Conservation (phyloP, 2,329 filamentous ascomycete species). For the Arthrobotrys megalospora region DNA sequence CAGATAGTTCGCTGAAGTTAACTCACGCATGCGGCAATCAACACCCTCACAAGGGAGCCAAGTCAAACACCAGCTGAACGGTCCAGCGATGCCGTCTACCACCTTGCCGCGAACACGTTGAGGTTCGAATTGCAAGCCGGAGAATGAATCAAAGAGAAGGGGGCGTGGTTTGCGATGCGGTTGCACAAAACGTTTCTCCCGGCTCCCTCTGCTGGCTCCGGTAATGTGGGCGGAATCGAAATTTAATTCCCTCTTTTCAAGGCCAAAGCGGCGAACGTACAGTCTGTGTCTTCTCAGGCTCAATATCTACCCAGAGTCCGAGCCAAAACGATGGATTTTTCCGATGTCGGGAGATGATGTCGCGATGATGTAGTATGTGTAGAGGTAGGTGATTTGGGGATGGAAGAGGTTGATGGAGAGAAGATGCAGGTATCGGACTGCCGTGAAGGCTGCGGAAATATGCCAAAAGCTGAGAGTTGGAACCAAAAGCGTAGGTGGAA, state of each 20-base stretch:
- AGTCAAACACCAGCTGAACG: conserved; percentile 15
- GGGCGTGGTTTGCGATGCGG: conserved; percentile 53
- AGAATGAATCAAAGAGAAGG: not conserved
- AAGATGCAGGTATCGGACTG: conserved; percentile 17
- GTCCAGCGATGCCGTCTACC: conserved; percentile 2
- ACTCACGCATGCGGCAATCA: conserved; percentile 26
- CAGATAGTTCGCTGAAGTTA: conserved; percentile 5
- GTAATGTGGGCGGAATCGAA: conserved; percentile 22
- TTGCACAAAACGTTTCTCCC: conserved; percentile 49
- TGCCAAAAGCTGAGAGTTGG: conserved; percentile 32
- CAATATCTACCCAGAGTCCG: not conserved
- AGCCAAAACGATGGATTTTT: conserved; percentile 23
- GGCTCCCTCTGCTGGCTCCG: conserved; percentile 12
- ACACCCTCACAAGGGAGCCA: conserved; percentile 13
- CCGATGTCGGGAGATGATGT: conserved; percentile 42
- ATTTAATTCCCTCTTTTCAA: conserved; percentile 24
- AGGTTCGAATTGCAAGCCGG: conserved; percentile 34
- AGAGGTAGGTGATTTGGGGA: conserved; percentile 1
- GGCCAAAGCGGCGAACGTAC: conserved; percentile 29
- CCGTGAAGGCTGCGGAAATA: conserved; percentile 13
- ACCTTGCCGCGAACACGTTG: conserved; percentile 54
- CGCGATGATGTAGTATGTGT: conserved; percentile 8
- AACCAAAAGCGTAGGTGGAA: conserved; percentile 33
- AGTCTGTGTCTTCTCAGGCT: conserved; percentile 22
- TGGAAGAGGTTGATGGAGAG: conserved; percentile 14